A percentile compares a stretch with the other conserved stretches of the same genome.
Conservation (phyloP, 2,329 filamentous ascomycete genomes). For the Cytospora chrysosperma region DNA sequence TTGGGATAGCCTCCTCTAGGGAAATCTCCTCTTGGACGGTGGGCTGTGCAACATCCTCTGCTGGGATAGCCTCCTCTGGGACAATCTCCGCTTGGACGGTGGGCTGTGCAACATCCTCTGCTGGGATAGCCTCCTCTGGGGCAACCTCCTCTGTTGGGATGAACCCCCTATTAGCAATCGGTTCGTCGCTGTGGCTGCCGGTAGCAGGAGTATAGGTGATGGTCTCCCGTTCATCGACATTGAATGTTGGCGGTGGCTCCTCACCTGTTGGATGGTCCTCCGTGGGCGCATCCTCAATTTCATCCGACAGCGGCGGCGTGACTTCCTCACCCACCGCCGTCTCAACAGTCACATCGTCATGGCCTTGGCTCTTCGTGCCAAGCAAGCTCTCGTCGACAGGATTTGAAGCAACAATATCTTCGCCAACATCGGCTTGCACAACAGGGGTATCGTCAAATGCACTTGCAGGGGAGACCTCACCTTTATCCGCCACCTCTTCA, state of each 20-base stretch:
- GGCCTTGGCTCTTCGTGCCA: constrained; percentile 6
- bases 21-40: not conserved
- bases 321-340: constrained; percentile 14
- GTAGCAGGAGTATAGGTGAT: not conserved
- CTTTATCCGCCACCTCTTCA: constrained; percentile 17
- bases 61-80: not conserved
- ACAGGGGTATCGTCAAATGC: constrained; percentile 19
- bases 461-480: constrained; percentile 21
- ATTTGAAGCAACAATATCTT: constrained; percentile 24
- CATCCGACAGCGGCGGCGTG: constrained; percentile 4
- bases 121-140: not conserved
- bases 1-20: not conserved
- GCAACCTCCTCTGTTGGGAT: not conserved
- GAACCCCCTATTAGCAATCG: not conserved
- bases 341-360: constrained; percentile 8
- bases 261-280: not conserved
- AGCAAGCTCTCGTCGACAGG: constrained; percentile 20
- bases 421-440: constrained; percentile 20
- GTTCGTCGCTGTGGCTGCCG: not conserved
- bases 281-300: not conserved
- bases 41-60: not conserved
- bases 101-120: too few relatives aligned
- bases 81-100: not conserved
- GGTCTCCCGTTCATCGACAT: not conserved
- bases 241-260: not conserved